phyloP scores from a whole-genome alignment of 208 protist species.

The Novymonas esmeraldas region DNA sequence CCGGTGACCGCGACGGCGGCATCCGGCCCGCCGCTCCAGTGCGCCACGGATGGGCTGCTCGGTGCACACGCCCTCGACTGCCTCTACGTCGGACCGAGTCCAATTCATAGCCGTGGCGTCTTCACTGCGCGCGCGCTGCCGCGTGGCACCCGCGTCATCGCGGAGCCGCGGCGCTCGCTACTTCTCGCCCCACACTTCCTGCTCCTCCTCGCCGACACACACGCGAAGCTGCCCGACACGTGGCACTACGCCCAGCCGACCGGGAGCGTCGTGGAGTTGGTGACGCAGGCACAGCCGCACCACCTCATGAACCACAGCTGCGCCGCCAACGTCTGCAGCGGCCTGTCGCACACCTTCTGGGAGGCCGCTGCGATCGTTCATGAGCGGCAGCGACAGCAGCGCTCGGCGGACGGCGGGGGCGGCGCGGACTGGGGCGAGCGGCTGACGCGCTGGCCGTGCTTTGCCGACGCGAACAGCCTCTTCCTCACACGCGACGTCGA shows the following conservation, averaged over 20 bases:
- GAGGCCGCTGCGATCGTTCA: slow-evolving; percentile 29
- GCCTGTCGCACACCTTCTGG: slow-evolving; percentile 73
- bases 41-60: slow-evolving; percentile 11
- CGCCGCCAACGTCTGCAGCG: slow-evolving; percentile 60
- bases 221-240: slow-evolving; percentile 67
- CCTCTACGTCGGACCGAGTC: slow-evolving; percentile 66
- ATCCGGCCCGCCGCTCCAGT: background rate
- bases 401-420: background rate
- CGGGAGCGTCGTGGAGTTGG: slow-evolving; percentile 57
- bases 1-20: slow-evolving; percentile 11
- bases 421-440: slow-evolving; percentile 27
- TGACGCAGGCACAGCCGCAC: slow-evolving; percentile 67
- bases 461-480: slow-evolving; percentile 77
- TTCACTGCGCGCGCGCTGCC: slow-evolving; percentile 44
- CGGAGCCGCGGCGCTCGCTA: slow-evolving; percentile 53
- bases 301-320: slow-evolving; percentile 86
- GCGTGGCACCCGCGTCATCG: slow-evolving; percentile 64
- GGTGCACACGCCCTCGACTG: slow-evolving; percentile 37
- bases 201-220: slow-evolving; percentile 58
- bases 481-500: slow-evolving; percentile 65
- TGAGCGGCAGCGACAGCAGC: background rate
- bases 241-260: slow-evolving; percentile 81
- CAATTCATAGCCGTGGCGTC: slow-evolving; percentile 71
- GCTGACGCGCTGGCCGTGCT: slow-evolving; percentile 45
- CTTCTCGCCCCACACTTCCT: slow-evolving; percentile 53